Conservation (phyloP, 768 basidiomycete genomes). For the Phaeotremella fagi region DNA sequence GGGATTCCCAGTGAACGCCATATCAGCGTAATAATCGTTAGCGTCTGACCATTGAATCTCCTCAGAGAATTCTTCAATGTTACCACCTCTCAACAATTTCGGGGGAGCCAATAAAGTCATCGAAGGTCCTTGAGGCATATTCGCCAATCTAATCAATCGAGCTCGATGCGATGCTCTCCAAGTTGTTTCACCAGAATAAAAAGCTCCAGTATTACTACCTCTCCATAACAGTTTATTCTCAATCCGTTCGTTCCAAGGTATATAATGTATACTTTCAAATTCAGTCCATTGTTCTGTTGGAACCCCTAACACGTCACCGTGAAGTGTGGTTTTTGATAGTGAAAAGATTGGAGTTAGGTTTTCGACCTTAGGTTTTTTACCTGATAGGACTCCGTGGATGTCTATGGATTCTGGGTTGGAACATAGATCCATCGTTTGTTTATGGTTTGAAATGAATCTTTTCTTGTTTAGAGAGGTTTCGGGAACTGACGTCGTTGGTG, state of each 20-base stretch:
- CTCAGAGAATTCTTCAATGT: not conserved
- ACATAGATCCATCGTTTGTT: constrained; percentile 47
- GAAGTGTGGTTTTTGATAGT: constrained; percentile 37
- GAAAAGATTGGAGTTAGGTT: constrained; percentile 37
- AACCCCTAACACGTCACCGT: constrained; percentile 42
- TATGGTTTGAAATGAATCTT: constrained; percentile 46
- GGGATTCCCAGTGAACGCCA: constrained; percentile 31
- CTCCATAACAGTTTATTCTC: constrained; percentile 39
- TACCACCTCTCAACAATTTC: constrained; percentile 2
- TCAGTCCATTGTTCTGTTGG: constrained; percentile 40
- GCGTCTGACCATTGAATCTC: constrained; percentile 4
- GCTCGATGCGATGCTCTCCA: constrained; percentile 42
- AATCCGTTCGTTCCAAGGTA: constrained; percentile 38
- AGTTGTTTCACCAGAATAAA: constrained; percentile 17
- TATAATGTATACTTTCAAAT: constrained; percentile 15
- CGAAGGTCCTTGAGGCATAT: constrained; percentile 4
- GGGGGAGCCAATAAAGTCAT: constrained; percentile 13
- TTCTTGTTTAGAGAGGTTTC: constrained; percentile 7
- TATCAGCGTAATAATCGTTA: constrained; percentile 29
- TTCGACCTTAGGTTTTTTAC: constrained; percentile 18
- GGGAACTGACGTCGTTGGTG: constrained; percentile 1
- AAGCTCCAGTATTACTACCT: constrained; percentile 42
- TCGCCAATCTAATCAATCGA: constrained; percentile 31
- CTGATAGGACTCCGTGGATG: constrained; percentile 48
- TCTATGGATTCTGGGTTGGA: constrained; percentile 45